Percentiles rank a stretch among this genome's conserved stretches.
phyloP scores from a whole-genome alignment of 2,329 filamentous ascomycete genomes.

The Geosmithia morbida region DNA sequence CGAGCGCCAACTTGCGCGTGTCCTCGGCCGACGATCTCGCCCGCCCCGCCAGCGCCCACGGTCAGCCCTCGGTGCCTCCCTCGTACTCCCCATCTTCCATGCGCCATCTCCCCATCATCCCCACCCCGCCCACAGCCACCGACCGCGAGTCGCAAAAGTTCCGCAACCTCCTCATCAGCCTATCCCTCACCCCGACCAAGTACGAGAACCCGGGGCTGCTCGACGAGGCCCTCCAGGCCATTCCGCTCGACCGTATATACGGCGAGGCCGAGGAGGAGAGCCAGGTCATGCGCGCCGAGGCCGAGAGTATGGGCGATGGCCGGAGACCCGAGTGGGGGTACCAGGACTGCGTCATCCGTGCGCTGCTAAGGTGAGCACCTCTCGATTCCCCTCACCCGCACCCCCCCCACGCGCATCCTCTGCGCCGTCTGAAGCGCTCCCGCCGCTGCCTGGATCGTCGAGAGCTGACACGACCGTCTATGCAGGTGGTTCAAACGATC shows the following conservation, averaged over 20 bases:
- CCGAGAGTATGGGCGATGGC: constrained; percentile 71
- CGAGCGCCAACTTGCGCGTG: constrained; percentile 30
- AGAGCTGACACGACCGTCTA: constrained; percentile 6
- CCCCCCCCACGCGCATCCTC: too few relatives aligned
- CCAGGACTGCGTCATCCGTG: constrained; percentile 88
- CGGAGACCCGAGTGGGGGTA: constrained; percentile 86
- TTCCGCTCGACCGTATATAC: constrained; percentile 85
- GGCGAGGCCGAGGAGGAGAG: constrained; percentile 86
- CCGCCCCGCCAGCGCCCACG: constrained; percentile 32
- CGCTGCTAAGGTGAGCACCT: constrained; percentile 58
- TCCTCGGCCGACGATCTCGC: constrained; percentile 21
- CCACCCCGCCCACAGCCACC: constrained; percentile 52
- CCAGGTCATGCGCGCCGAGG: constrained; percentile 76
- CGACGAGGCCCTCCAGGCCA: constrained; percentile 76
- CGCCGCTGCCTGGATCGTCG: too few relatives aligned
- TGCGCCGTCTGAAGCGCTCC: too few relatives aligned
- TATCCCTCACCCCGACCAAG: constrained; percentile 79
- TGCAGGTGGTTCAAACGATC: constrained; percentile 75
- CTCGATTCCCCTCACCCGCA: too few relatives aligned
- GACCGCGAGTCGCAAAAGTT: constrained; percentile 61
- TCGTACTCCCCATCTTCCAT: constrained; percentile 34
- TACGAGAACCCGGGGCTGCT: constrained; percentile 94
- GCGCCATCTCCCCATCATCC: constrained; percentile 40
- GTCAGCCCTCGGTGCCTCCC: constrained; percentile 22
- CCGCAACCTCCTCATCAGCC: constrained; percentile 66